Percentiles rank a stretch among this genome's conserved stretches.
Evolutionary conservation across 1,139 yeast genomes (phyloP).

Genomic region (Yamadazyma dendronema): DNA sequence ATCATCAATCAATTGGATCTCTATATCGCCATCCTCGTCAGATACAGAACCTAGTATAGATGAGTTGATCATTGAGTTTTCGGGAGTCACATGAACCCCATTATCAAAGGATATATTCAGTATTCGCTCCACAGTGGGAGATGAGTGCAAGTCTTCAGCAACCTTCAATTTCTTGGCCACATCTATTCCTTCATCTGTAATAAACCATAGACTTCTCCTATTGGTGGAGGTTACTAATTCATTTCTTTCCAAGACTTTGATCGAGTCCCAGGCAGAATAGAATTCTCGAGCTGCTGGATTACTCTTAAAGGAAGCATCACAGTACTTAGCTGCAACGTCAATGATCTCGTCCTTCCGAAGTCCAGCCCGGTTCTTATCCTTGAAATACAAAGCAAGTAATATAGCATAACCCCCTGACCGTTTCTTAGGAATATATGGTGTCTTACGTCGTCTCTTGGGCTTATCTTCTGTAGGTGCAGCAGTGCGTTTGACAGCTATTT

Average conservation of each 20-base stretch:
- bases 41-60: neutral
- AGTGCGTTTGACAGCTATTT: constrained; percentile 7
- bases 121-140: constrained; percentile 19
- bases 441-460: constrained; percentile 24
- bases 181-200: constrained; percentile 72
- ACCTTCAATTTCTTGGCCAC: constrained; percentile 59
- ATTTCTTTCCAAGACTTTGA: constrained; percentile 61
- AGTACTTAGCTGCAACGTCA: constrained; percentile 55
- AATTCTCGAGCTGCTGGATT: constrained; percentile 62
- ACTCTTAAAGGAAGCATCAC: constrained; percentile 63
- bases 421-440: constrained; percentile 67
- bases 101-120: constrained; percentile 35
- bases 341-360: constrained; percentile 61
- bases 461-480: constrained; percentile 7
- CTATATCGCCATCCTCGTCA: neutral
- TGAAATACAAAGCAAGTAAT: constrained; percentile 56
- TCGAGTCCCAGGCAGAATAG: constrained; percentile 78
- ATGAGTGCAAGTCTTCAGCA: constrained; percentile 39
- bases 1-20: constrained; percentile 5
- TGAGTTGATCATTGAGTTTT: constrained; percentile 7
- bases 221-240: constrained; percentile 61
- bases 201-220: constrained; percentile 55
- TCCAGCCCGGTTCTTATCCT: constrained; percentile 51
- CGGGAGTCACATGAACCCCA: constrained; percentile 29
- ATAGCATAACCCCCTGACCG: constrained; percentile 90